A percentile compares a stretch with the other conserved stretches of the same genome.
phyloP scores from a whole-genome alignment of 371 early-diverging fungal genomes.

The Mucor indicus region DNA sequence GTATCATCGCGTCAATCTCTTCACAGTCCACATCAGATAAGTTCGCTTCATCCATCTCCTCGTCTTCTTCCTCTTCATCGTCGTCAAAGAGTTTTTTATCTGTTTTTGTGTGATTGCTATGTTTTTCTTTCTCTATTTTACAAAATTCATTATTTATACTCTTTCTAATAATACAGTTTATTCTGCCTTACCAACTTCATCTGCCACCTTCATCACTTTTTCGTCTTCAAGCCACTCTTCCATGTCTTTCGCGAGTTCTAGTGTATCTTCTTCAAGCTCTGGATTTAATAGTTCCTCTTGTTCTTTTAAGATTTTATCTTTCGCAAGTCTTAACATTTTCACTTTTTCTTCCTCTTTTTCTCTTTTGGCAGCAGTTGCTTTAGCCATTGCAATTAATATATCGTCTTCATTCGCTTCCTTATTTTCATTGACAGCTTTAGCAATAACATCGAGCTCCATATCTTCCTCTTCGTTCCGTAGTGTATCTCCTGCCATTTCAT shows the following conservation, averaged over 20 bases:
- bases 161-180: neutral
- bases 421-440: neutral
- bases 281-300: conserved; percentile 20
- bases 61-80: conserved; percentile 6
- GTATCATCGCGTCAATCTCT: conserved; percentile 68
- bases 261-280: conserved; percentile 10
- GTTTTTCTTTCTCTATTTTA: conserved; percentile 1
- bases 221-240: conserved; percentile 34
- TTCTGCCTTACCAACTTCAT: conserved; percentile 31
- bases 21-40: conserved; percentile 76
- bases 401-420: neutral
- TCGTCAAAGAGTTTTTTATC: neutral
- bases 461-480: neutral
- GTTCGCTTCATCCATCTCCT: conserved; percentile 8
- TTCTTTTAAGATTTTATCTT: conserved; percentile 23
- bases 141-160: neutral
- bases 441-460: too few relatives aligned
- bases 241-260: conserved; percentile 45
- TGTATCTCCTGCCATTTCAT: too few relatives aligned
- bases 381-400: neutral
- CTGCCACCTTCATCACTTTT: conserved; percentile 23
- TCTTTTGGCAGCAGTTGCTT: too few relatives aligned
- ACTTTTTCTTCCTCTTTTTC: conserved; percentile 11
- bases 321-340: conserved; percentile 4
- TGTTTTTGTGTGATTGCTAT: too few relatives aligned